Base-by-base conservation (phyloP, 306 rosid species). In the Urtica urens region DNA sequence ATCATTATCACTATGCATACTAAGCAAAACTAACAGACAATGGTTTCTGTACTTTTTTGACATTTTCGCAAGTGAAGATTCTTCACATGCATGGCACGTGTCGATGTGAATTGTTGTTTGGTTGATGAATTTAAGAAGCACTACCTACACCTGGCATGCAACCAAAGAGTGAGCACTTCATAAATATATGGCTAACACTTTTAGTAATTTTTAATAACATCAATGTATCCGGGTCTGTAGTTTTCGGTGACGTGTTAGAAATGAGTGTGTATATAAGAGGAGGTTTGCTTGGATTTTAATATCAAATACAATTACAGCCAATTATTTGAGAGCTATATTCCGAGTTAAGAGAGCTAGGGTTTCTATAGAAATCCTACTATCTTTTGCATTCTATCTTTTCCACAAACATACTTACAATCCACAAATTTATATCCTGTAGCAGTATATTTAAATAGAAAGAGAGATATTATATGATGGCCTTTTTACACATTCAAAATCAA, bases 81-180 rank as follows among this genome's bases (percentile, higher is more conserved):
- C 15, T 2, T 5, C 12, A 8, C 69, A 42, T 65, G 70, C 54
- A 34, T 16, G 48, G 58, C 58, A 42, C 34, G 51, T 41, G 66
- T 39, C 39, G 9, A 14, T 49, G 23, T 49, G 37, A 21, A 22
- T 14, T 17, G 44, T 14, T 22, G 52, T 62, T 51, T 38, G 55
- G 50, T 53, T 72, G 73, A n/a, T 70, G 92, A 72, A 56, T 55
- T 79, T 66, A 51, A 25, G 65, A 42, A 40, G 72, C 64, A 68
- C 78, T 22, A 82, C 92, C 92, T 79, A 82, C 78, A 60, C 54
- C 74, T 58, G 63, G 74, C 86, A 74, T 65, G 72, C 57, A 50
- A 38, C 45, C n/a, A n/a, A 23, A 51, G 66, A 55, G 69, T 77
- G 78, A 67, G 61, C 60, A 61, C 41, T 24, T 28, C 33, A n/a